Evolutionary conservation across 2,329 filamentous ascomycete genomes (phyloP), one percentile per base, ranked within the genome.

Genomic region (Exophiala calicioides): DNA sequence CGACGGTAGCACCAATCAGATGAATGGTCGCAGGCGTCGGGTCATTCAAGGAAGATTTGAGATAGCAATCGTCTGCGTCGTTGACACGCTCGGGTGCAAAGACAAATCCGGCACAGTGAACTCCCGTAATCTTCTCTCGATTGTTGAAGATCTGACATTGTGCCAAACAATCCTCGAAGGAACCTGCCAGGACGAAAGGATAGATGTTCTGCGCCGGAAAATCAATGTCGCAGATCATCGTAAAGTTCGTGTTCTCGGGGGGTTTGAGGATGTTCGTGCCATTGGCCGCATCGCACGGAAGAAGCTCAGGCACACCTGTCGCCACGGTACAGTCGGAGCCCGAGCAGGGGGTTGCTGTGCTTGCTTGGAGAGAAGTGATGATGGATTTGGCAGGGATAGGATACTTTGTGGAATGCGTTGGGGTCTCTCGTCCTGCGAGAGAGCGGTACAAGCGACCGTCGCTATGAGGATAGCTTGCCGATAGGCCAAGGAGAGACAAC

Each of bases 11-110:
- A 32, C 57, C 61, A n/a, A 62, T 40, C 2, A 64, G 47, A 27
- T 46, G 46, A 15, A 60, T 38, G 5, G 45, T 53, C 9, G 58
- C 52, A 3, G 55, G 37, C 35, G 41, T 29, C 3, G 60, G 55
- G 37, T 58, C 29, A 12, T 53, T 47, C 36, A 62, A 36, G 2
- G 50, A 55, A 7, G 51, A 63, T 30, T 64, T 63, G 19, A 63
- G 55, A 38, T 63, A 63, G 53, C 62, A 64, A 50, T 64, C 52
- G 26, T 62, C 56, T 12, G 55, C 47, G 36, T 52, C 46, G 24
- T 50, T 44, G 18, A 52, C 20, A 13, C 58, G 56, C 18, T 55
- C 57, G 5, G 58, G 58, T 6, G 58, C 54, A 46, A 59, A 64
- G 9, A 63, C 44, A 40, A 59, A 59, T 6, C 60, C 59, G 3